Conservation (phyloP, 441 rosid species). For the Iberis amara region DNA sequence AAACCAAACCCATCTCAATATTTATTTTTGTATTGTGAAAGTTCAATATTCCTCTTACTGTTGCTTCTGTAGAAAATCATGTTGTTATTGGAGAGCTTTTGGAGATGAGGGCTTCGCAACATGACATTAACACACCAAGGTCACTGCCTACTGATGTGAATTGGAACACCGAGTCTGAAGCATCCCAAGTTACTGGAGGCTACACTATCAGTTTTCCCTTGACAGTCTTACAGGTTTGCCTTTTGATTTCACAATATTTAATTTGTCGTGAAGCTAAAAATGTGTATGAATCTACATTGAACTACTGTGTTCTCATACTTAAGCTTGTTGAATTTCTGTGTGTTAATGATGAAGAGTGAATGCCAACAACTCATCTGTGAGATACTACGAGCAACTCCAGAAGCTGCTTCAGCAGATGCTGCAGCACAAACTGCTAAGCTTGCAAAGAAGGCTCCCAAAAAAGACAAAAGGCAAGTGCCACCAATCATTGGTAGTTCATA, state of each 20-base stretch:
- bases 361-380: slow-evolving; percentile 99
- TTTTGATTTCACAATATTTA: slow-evolving; percentile 12
- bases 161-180: slow-evolving; percentile 75
- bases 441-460: slow-evolving; percentile 72
- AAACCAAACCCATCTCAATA: slow-evolving; percentile 6
- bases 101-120: slow-evolving; percentile 65
- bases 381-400: slow-evolving; percentile 96
- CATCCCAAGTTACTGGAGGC: slow-evolving; percentile 88
- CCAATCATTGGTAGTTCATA: slow-evolving; percentile 19
- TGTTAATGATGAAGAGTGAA: slow-evolving; percentile 66
- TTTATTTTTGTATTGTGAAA: slow-evolving; percentile 24
- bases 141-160: slow-evolving; percentile 53
- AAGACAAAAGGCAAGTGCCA: slow-evolving; percentile 66
- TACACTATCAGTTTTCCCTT: slow-evolving; percentile 86
- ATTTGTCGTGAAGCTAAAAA: slow-evolving; percentile 9
- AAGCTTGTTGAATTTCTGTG: slow-evolving; percentile 18
- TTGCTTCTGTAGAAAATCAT: slow-evolving; percentile 68
- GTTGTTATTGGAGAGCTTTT: slow-evolving; percentile 89
- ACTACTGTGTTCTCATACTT: slow-evolving; percentile 17
- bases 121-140: slow-evolving; percentile 61
- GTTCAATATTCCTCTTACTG: slow-evolving; percentile 22
- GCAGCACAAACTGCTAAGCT: slow-evolving; percentile 97
- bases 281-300: slow-evolving; percentile 19
- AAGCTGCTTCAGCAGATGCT: slow-evolving; percentile 97
- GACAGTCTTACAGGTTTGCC: slow-evolving; percentile 81